These are phyloP conservation scores for Bertia moriformis DNA, from an alignment of 2,329 filamentous ascomycete species.

Conservation along the genomic window DNA sequence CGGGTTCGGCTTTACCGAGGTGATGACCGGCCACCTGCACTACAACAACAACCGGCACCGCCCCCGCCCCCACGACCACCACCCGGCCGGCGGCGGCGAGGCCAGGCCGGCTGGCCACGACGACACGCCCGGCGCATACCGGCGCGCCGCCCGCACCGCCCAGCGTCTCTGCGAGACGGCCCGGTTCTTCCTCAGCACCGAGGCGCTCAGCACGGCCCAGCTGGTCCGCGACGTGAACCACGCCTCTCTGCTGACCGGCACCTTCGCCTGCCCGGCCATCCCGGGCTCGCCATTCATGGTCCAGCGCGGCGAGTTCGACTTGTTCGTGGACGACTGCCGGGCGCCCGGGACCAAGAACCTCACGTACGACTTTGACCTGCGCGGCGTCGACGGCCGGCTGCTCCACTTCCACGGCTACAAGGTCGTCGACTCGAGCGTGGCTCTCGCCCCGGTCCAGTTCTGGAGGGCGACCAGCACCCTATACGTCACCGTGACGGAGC, in stretches of 20 bases:
- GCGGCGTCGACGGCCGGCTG: conserved; percentile 30
- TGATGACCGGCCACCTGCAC: conserved; percentile 49
- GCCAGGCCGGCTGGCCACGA: conserved; percentile 27
- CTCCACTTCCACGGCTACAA: conserved; percentile 50
- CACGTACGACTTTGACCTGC: conserved; percentile 47
- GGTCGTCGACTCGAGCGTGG: conserved; percentile 42
- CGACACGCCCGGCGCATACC: conserved; percentile 37
- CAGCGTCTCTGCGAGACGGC: conserved; percentile 38
- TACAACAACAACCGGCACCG: conserved; percentile 18
- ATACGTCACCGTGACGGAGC: conserved; percentile 41
- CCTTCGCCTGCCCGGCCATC: conserved; percentile 38
- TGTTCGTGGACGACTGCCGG: conserved; percentile 36
- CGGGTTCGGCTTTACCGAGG: conserved; percentile 46
- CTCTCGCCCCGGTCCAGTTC: conserved; percentile 37
- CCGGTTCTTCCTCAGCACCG: conserved; percentile 42
- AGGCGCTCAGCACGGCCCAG: conserved; percentile 33
- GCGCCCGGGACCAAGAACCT: conserved; percentile 42
- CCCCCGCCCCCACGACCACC: too few relatives aligned
- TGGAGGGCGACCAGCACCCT: conserved; percentile 49
- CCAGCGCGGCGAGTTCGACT: conserved; percentile 36
- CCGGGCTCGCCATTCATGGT: conserved; percentile 46
- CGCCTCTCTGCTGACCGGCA: conserved; percentile 38
- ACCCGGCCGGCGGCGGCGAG: too few relatives aligned
- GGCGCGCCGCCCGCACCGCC: conserved; percentile 33
- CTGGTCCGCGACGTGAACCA: conserved; percentile 31